Base-by-base conservation (phyloP, 2,329 filamentous ascomycete genomes). In the Verticillium nubilum region DNA sequence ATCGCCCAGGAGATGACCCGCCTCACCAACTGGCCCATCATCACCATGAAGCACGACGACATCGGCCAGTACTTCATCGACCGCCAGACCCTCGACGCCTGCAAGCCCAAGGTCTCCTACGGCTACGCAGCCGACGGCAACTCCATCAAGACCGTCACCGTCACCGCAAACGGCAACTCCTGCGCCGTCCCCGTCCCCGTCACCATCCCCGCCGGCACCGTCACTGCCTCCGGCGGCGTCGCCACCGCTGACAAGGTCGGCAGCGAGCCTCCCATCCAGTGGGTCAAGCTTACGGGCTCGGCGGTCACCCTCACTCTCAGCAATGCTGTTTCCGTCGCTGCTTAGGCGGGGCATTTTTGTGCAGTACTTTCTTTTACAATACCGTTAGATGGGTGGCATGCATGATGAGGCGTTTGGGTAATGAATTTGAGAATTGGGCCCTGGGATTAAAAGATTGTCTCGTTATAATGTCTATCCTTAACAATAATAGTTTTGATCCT, bases 171-270 rank as follows among this genome's bases (percentile, higher is more conserved):
- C 13, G 75, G 74, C 42, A 84, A 84, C 68, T 76, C 69, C 33
- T 86, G 83, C 71, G 68, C 68, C 47, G 78, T 75, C 0, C 72
- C 78, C 0, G 79, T 86, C 55, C 83, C 84, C 0, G 76, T 86
- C 19, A 86, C 82, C 1, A 75, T 86, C 61, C 83, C 79, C 37
- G 68, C 69, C 4, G 69, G 70, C 4, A 66, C 73, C 1, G 77
- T 77, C 12, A 73, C 76, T 19, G 73, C 72, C 50, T 77, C 74
- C 0, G 74, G 75, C 29, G 76, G 76, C 29, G 76, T 76, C 35
- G 74, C 52, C 19, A 42, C 73, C 1, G 74, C 72, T 33, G 82
- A 87, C 66, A 71, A 85, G 69, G 66, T 84, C 19, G 85, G 84
- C n/a, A 76, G 66, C 50, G 81, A 84, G 68, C 80, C 81, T 4